A percentile compares a stretch with the other conserved stretches of the same genome.
These are phyloP conservation scores for Salix exigua DNA, from an alignment of 345 rosid species.

Conservation along the genomic window DNA sequence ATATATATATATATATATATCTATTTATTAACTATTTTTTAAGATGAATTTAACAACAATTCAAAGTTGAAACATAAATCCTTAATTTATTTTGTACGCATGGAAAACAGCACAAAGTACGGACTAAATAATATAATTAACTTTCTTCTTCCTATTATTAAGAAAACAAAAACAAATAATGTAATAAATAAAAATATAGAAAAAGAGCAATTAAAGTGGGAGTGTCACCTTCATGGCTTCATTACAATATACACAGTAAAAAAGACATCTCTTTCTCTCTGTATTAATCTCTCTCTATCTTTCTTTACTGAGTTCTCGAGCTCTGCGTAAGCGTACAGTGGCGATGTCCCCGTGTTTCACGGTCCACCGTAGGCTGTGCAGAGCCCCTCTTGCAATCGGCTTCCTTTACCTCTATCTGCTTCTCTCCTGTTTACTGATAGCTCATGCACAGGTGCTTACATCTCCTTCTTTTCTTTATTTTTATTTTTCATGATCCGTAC, in stretches of 20 bases:
- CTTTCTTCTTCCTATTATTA: neutral
- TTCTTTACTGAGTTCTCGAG: conserved; percentile 23
- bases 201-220: neutral
- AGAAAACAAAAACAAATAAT: conserved; percentile 2
- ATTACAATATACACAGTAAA: neutral
- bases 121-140: too few relatives aligned
- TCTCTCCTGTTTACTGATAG: conserved; percentile 28
- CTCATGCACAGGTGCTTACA: conserved; percentile 45
- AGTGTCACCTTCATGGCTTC: conserved; percentile 32
- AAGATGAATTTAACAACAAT: too few relatives aligned
- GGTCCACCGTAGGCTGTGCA: conserved; percentile 42
- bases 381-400: conserved; percentile 33
- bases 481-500: conserved; percentile 20
- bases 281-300: conserved; percentile 16
- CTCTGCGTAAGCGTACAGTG: conserved; percentile 36
- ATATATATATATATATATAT: too few relatives aligned
- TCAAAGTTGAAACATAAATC: too few relatives aligned
- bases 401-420: conserved; percentile 29
- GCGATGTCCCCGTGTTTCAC: conserved; percentile 50
- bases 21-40: too few relatives aligned
- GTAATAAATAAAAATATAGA: neutral
- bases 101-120: too few relatives aligned
- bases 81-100: too few relatives aligned
- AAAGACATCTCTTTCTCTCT: conserved; percentile 9
- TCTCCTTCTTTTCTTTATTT: neutral